A percentile compares a stretch with the other conserved stretches of the same genome.
phyloP scores from a whole-genome alignment of 371 early-diverging fungal genomes.

The Mortierella sp. region DNA sequence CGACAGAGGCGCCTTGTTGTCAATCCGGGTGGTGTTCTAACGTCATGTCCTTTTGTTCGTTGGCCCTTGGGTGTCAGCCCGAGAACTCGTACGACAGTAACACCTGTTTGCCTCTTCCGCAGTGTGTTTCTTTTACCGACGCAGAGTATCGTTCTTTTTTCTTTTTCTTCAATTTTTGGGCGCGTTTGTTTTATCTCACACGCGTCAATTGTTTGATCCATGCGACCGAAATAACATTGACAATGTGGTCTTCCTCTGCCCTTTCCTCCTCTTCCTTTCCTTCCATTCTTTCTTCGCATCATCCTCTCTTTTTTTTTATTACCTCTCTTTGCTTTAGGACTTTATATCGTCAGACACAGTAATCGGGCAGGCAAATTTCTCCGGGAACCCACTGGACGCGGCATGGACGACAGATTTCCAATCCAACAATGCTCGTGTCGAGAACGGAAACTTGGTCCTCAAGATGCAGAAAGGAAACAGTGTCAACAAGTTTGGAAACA shows the following conservation, averaged over 20 bases:
- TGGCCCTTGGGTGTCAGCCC: conserved; percentile 65
- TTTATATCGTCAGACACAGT: conserved; percentile 56
- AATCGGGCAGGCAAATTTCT: conserved; percentile 59
- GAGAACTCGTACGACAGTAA: conserved; percentile 62
- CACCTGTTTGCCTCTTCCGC: conserved; percentile 66
- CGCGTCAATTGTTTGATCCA: not conserved
- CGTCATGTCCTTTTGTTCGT: conserved; percentile 46
- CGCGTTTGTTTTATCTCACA: not conserved
- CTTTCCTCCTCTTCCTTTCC: not conserved
- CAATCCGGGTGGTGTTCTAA: conserved; percentile 55
- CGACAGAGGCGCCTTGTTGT: conserved; percentile 48
- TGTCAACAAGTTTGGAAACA: conserved; percentile 56
- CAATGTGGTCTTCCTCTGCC: not conserved
- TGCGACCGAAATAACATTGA: not conserved
- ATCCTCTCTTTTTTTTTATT: not conserved
- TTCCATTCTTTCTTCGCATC: not conserved
- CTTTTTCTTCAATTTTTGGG: not conserved
- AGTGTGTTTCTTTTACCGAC: conserved; percentile 62
- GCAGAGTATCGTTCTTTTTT: conserved; percentile 13
- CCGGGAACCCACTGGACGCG: conserved; percentile 63
- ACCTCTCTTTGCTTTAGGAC: conserved; percentile 9
- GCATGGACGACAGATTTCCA: conserved; percentile 67
- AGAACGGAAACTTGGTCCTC: conserved; percentile 62
- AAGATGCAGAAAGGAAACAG: conserved; percentile 54
- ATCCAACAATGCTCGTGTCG: conserved; percentile 64